These are phyloP conservation scores for Crinitomyces ghanaensis DNA, from an alignment of 805 yeast genomes.

Conservation along the genomic window DNA sequence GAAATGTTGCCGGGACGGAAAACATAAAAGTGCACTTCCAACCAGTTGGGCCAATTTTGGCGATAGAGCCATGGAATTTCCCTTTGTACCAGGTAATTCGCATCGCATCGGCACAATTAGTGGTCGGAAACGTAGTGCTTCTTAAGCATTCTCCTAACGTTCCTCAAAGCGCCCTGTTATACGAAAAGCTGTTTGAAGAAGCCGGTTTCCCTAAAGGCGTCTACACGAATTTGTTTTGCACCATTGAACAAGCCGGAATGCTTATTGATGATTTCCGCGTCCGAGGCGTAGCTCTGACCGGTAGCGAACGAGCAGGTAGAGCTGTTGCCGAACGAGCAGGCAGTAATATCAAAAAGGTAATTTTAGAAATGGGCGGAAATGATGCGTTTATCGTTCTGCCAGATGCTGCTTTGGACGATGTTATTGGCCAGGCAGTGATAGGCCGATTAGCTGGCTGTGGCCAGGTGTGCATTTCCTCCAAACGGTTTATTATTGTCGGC, in stretches of 20 bases:
- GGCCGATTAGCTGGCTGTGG: conserved; percentile 53
- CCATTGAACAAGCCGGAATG: conserved; percentile 4
- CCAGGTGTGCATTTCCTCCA: conserved; percentile 42
- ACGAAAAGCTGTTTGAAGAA: conserved; percentile 42
- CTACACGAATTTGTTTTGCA: conserved; percentile 21
- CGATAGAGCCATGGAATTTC: conserved; percentile 58
- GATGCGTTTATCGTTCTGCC: conserved; percentile 53
- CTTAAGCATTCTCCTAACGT: conserved; percentile 53
- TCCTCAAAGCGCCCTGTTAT: conserved; percentile 48
- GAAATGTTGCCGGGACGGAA: conserved; percentile 43
- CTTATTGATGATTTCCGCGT: conserved; percentile 7
- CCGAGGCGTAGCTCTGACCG: conserved; percentile 9
- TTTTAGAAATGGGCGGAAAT: conserved; percentile 58
- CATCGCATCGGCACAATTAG: conserved; percentile 53
- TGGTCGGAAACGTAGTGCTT: conserved; percentile 53
- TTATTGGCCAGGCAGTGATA: conserved; percentile 41
- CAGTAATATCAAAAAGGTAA: conserved; percentile 40
- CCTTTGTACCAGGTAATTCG: conserved; percentile 59
- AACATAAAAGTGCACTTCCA: conserved; percentile 34
- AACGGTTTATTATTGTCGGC: conserved; percentile 7
- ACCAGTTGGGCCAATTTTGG: conserved; percentile 54
- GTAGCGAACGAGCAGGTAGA: conserved; percentile 8
- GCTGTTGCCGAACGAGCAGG: conserved; percentile 46
- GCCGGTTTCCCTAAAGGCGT: conserved; percentile 55
- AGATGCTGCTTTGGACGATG: conserved; percentile 47